phyloP scores from a whole-genome alignment of 495 filamentous ascomycete species.

The Podospora comata region DNA sequence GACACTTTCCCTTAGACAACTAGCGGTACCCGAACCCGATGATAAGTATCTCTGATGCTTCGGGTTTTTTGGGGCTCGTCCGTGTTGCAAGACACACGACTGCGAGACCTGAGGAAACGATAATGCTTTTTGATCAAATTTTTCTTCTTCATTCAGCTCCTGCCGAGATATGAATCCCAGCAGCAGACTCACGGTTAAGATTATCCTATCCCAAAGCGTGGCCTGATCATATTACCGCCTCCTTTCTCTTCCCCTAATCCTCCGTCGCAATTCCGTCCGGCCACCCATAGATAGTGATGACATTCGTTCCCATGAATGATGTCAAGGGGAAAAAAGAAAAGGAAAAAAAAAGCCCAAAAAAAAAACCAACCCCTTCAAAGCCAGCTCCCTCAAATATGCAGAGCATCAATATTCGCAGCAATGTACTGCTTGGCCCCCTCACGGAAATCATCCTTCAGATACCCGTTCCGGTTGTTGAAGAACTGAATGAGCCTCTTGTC shows the following conservation, averaged over 20 bases:
- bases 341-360: neutral
- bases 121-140: neutral
- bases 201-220: neutral
- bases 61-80: too few species aligned
- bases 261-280: too few species aligned
- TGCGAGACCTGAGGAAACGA: too few species aligned
- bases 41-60: neutral
- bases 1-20: neutral
- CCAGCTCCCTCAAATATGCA: conserved; percentile 47
- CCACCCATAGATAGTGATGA: neutral
- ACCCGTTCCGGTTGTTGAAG: conserved; percentile 38
- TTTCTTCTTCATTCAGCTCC: neutral
- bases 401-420: conserved; percentile 38
- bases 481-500: conserved; percentile 57
- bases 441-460: conserved; percentile 61
- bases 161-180: neutral
- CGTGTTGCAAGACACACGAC: too few species aligned
- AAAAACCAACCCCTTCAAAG: neutral
- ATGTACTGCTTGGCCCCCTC: conserved; percentile 49
- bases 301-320: neutral
- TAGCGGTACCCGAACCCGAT: neutral
- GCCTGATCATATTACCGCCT: neutral
- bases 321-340: neutral
- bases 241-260: neutral
- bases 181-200: neutral